Evolutionary conservation across 768 basidiomycete genomes (phyloP).

Genomic region (Termitomyces sp.): DNA sequence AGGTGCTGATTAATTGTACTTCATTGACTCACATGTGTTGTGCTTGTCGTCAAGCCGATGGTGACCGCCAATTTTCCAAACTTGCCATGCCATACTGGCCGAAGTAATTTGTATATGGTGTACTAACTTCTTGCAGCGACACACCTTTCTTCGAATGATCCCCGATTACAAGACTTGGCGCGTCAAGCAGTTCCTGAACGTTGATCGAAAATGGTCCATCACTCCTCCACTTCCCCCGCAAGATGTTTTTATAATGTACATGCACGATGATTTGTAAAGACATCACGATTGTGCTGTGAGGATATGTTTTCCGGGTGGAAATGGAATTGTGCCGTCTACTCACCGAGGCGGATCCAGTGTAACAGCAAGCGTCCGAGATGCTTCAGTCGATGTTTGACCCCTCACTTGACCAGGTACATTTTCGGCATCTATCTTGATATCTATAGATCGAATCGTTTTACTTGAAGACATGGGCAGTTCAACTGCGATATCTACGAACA

Average conservation of each 20-base stretch:
- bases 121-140: too few relatives aligned
- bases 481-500: slow-evolving; percentile 3
- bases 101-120: too few relatives aligned
- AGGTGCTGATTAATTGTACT: too few relatives aligned
- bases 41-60: slow-evolving; percentile 4
- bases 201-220: background rate
- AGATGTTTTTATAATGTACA: slow-evolving; percentile 3
- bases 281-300: background rate
- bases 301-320: background rate
- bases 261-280: slow-evolving; percentile 1
- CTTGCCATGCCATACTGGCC: slow-evolving; percentile 5
- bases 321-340: background rate
- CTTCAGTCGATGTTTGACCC: background rate
- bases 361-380: background rate
- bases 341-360: slow-evolving; percentile 4
- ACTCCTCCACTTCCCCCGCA: background rate
- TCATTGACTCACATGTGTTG: background rate
- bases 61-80: background rate
- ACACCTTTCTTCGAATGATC: too few relatives aligned
- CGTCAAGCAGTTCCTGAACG: background rate
- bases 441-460: slow-evolving; percentile 10
- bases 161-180: background rate
- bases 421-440: slow-evolving; percentile 5
- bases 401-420: slow-evolving; percentile 1
- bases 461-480: slow-evolving; percentile 1